Evolutionary conservation across 2,329 filamentous ascomycete species (phyloP), one percentile per base, ranked within the genome.

Genomic region (Penicillium sp.): DNA sequence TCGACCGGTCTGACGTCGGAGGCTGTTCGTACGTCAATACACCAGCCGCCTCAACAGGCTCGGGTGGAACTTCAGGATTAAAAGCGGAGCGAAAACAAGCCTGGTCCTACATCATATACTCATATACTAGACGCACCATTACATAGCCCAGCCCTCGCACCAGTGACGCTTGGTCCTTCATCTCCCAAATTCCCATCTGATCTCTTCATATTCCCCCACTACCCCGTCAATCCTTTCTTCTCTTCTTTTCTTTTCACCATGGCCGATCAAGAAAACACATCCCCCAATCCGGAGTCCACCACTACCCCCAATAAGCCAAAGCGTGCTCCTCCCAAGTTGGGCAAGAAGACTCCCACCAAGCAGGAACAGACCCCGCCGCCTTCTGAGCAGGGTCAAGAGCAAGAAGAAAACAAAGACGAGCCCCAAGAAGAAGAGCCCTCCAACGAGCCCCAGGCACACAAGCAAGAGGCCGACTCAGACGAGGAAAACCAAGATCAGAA

Each of bases 271-370:
- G 48, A 56, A 36, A 47, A 23, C 41, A 48, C 28, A 52, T 35
- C 42, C 22, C 38, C 43, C 12, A 54, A 45, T 13, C 46, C 49
- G 14, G 44, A 52, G 15, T 40, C 50, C 3, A 34, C 39, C 16
- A 38, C 42, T 15, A 52, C 44, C 22, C 48, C 48, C 28, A 50
- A 43, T 39, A 59, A 56, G 47, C 53, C 46, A 11, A 59, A 51
- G 33, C 50, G 50, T 46, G 28, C 48, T 16, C 57, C 54, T 42
- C 57, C 55, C 15, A 60, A 59, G 47, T 50, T 55, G 26, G 56
- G 51, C 45, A 58, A 56, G 45, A 59, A 55, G 50, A 44, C 47
- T 9, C 49, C 51, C 9, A 26, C 44, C 39, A 52, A 54, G 25
- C 51, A 54, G 47, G 51, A 54, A 37, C 48, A 58, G 37, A 51